Evolutionary conservation across 2,329 filamentous ascomycete species (phyloP).

Genomic region (Penicillium hesseltinei): DNA sequence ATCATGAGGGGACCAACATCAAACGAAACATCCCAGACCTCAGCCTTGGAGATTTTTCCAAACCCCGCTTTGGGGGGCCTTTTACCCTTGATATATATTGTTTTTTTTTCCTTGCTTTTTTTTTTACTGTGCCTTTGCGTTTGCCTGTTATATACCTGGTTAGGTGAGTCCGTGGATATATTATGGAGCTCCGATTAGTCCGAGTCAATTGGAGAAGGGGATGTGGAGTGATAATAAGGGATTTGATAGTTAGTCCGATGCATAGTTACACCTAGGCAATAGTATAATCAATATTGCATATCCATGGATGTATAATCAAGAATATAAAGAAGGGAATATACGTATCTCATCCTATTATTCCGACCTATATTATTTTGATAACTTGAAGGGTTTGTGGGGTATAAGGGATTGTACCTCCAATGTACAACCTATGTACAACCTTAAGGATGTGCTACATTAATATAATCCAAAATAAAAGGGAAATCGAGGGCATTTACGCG

Average conservation of each 20-base stretch:
- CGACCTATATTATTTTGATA: too few relatives aligned
- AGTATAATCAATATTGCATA: background rate
- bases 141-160: background rate
- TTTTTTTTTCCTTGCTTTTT: too few relatives aligned
- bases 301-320: background rate
- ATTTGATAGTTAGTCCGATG: background rate
- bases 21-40: background rate
- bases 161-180: background rate
- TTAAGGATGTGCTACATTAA: background rate
- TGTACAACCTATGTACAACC: background rate
- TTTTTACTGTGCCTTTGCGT: background rate
- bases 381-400: background rate
- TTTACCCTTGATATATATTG: background rate
- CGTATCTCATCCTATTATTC: background rate
- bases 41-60: constrained; percentile 1
- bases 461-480: too few relatives aligned
- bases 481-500: background rate
- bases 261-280: background rate
- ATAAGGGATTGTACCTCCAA: background rate
- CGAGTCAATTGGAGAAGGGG: background rate
- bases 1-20: background rate
- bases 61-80: constrained; percentile 5
- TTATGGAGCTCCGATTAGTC: background rate
- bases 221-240: background rate
- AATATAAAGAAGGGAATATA: background rate